Evolutionary conservation across 805 yeast species (phyloP).

Genomic region (Saturnispora hagleri): DNA sequence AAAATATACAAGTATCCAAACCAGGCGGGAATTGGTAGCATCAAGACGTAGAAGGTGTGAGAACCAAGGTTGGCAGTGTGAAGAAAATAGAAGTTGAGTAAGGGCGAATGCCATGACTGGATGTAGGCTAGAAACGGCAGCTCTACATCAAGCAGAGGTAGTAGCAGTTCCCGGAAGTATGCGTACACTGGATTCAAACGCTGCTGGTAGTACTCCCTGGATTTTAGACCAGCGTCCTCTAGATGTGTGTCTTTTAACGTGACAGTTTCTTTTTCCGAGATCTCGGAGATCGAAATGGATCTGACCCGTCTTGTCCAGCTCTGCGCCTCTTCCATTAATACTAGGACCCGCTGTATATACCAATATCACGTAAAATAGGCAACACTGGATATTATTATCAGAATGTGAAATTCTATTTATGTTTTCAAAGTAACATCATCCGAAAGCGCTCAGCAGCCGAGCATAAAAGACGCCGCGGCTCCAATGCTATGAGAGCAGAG

Average conservation of each 20-base stretch:
- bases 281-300: conserved; percentile 3
- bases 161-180: conserved; percentile 40
- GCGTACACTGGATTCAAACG: conserved; percentile 49
- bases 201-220: conserved; percentile 54
- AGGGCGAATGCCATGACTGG: conserved; percentile 45
- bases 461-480: neutral
- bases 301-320: neutral
- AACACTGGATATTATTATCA: neutral
- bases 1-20: conserved; percentile 51
- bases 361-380: too few relatives aligned
- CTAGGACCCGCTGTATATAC: neutral
- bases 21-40: conserved; percentile 83
- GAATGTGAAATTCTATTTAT: neutral
- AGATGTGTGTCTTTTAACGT: conserved; percentile 19
- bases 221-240: conserved; percentile 67
- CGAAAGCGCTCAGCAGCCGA: neutral
- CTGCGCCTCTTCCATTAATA: neutral
- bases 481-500: too few relatives aligned
- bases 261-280: conserved; percentile 1
- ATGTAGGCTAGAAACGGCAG: conserved; percentile 47
- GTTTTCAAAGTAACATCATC: neutral
- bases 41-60: conserved; percentile 85
- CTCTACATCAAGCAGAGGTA: conserved; percentile 56
- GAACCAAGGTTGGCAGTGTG: conserved; percentile 85
- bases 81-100: conserved; percentile 68